phyloP scores from a whole-genome alignment of 805 yeast species.

The Metschnikowia amazonensis region DNA sequence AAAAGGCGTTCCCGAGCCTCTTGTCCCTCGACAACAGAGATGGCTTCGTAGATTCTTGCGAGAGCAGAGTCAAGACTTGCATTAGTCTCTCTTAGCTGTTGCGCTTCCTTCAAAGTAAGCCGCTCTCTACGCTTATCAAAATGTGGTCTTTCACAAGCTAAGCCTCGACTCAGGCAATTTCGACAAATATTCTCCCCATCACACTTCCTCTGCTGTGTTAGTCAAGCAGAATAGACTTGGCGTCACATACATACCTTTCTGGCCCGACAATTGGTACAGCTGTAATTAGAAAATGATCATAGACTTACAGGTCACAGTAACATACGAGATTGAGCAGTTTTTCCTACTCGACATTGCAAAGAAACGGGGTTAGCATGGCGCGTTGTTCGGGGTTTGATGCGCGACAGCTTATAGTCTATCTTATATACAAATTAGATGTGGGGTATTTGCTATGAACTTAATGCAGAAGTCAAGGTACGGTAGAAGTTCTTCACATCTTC shows the following conservation, averaged over 20 bases:
- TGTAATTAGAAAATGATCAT: slow-evolving; percentile 4
- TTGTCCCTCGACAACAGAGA: not conserved
- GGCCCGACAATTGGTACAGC: slow-evolving; percentile 16
- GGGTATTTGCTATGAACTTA: not conserved
- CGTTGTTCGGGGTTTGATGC: not conserved
- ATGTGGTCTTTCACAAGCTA: slow-evolving; percentile 11
- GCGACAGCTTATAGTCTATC: not conserved
- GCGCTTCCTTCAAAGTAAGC: slow-evolving; percentile 8
- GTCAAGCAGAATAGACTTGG: not conserved
- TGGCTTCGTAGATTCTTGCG: slow-evolving; percentile 6
- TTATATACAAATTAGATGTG: not conserved
- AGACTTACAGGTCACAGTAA: not conserved
- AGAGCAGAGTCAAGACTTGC: slow-evolving; percentile 9
- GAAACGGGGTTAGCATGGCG: not conserved
- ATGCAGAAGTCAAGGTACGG: slow-evolving; percentile 29
- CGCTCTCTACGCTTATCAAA: slow-evolving; percentile 13
- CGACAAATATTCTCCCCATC: slow-evolving; percentile 13
- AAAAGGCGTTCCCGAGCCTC: not conserved
- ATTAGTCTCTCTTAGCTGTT: slow-evolving; percentile 8
- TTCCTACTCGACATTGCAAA: slow-evolving; percentile 4
- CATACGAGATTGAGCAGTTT: slow-evolving; percentile 16
- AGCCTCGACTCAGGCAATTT: slow-evolving; percentile 8
- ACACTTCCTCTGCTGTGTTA: slow-evolving; percentile 12
- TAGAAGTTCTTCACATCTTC: slow-evolving; percentile 71
- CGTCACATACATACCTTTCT: slow-evolving; percentile 11